Evolutionary conservation across 2,329 filamentous ascomycete genomes (phyloP), one percentile per base, ranked within the genome.

Genomic region (Ambrosiella xylebori): DNA sequence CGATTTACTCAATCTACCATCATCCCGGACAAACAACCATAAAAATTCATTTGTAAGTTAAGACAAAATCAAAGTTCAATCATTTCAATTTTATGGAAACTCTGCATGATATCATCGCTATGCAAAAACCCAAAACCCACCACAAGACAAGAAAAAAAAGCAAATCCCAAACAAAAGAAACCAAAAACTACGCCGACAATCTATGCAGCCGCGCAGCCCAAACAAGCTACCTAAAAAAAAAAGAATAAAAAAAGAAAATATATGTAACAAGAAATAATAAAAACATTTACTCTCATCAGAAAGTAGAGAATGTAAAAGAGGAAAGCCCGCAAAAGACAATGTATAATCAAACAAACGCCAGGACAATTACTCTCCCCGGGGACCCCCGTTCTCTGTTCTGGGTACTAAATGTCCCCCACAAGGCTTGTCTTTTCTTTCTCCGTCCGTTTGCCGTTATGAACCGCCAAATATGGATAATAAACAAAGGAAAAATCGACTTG

Each of bases 101-200:
- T n/a, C 7, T 8, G 13, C 12, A 15, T 47, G 19, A 47, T 47
- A 47, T 47, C 44, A 53, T 53, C 51, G 51, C 51, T 53, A 53
- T 53, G 51, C 51, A 53, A 37, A 53, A 53, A 53, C 51, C 35
- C 19, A 52, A 35, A 35, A 2, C 12, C 51, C 38, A 19, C 41
- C 44, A 35, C 37, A 49, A 44, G 12, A 52, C 11, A 17, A 53
- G 9, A 38, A 57, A 59, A 57, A 40, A 54, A n/a, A 60, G 49
- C 17, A 44, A 44, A 41, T 40, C n/a, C 40, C 13, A 41, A 52
- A 41, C 19, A 12, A 45, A 54, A 8, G 49, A 56, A 27, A 17
- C 12, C 35, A 13, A 60, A 51, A 36, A 53, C 27, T 36, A n/a
- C 35, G 12, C 27, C 27, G 7, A 15, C 51, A 53, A 47, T 47